A percentile compares a stretch with the other conserved stretches of the same genome.
These are phyloP conservation scores for Monilinia fructigena DNA, from an alignment of 2,329 filamentous ascomycete genomes.

Conservation along the genomic window DNA sequence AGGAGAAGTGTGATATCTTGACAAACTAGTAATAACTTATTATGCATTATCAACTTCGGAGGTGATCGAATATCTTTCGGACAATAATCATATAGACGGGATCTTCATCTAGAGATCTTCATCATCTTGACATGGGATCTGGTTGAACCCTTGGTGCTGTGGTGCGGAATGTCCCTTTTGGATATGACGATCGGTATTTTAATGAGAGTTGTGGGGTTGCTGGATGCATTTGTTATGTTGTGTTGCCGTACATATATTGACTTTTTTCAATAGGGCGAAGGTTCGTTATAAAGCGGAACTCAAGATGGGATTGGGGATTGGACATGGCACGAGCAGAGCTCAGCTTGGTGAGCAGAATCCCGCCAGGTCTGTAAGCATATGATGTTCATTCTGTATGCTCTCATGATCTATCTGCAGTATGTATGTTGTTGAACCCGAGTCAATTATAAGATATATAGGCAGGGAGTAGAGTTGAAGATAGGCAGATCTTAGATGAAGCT, in stretches of 20 bases:
- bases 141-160: neutral
- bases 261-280: neutral
- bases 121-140: constrained; percentile 10
- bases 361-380: neutral
- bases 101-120: neutral
- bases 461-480: constrained; percentile 5
- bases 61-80: neutral
- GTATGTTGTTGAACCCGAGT: constrained; percentile 11
- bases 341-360: constrained; percentile 15
- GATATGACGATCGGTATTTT: constrained; percentile 15
- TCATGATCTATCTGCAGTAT: neutral
- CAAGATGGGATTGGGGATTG: constrained; percentile 13
- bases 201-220: neutral
- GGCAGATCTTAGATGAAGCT: constrained; percentile 10
- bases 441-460: neutral
- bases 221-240: neutral
- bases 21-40: neutral
- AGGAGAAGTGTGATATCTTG: neutral
- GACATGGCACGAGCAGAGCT: constrained; percentile 5
- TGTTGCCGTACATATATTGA: constrained; percentile 8
- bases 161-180: neutral
- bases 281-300: constrained; percentile 2
- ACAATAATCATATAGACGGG: constrained; percentile 12
- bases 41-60: neutral
- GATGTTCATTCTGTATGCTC: constrained; percentile 1